phyloP scores from a whole-genome alignment of 1,139 yeast genomes.

The Nakaseomyces uthaithaninus region DNA sequence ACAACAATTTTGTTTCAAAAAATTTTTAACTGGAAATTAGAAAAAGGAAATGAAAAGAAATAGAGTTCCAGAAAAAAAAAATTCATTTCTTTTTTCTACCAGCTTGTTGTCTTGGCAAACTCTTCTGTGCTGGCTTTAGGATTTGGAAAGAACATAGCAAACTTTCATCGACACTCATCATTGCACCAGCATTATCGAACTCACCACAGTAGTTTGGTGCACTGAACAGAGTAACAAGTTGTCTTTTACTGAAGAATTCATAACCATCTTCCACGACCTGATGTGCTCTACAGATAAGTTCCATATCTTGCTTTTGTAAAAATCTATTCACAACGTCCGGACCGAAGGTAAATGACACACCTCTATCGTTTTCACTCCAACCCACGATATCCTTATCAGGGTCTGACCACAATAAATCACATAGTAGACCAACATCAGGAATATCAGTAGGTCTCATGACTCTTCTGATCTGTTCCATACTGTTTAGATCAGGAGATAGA shows the following conservation, averaged over 20 bases:
- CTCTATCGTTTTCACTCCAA: constrained; percentile 97
- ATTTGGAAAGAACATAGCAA: constrained; percentile 95
- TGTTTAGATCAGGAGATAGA: constrained; percentile 86
- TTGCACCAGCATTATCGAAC: constrained; percentile 96
- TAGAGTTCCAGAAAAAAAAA: neutral
- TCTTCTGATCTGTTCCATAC: constrained; percentile 96
- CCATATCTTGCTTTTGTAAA: constrained; percentile 93
- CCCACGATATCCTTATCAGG: constrained; percentile 97
- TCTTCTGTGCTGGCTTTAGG: constrained; percentile 92
- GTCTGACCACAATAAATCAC: constrained; percentile 95
- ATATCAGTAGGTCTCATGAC: constrained; percentile 98
- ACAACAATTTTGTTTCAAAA: too few species aligned
- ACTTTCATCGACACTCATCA: constrained; percentile 97
- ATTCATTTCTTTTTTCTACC: constrained; percentile 28
- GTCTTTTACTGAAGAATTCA: constrained; percentile 90
- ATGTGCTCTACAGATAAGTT: constrained; percentile 92
- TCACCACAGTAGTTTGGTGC: constrained; percentile 98
- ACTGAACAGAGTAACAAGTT: constrained; percentile 83
- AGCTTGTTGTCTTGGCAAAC: constrained; percentile 31
- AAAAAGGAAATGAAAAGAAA: neutral
- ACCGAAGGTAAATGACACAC: constrained; percentile 96
- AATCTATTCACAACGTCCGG: constrained; percentile 94
- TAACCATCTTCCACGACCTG: constrained; percentile 98
- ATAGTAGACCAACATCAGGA: constrained; percentile 89
- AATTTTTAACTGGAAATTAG: neutral